Percentiles rank a stretch among this genome's conserved stretches.
Conservation (phyloP, 768 basidiomycete genomes). For the Auricularia cornea region DNA sequence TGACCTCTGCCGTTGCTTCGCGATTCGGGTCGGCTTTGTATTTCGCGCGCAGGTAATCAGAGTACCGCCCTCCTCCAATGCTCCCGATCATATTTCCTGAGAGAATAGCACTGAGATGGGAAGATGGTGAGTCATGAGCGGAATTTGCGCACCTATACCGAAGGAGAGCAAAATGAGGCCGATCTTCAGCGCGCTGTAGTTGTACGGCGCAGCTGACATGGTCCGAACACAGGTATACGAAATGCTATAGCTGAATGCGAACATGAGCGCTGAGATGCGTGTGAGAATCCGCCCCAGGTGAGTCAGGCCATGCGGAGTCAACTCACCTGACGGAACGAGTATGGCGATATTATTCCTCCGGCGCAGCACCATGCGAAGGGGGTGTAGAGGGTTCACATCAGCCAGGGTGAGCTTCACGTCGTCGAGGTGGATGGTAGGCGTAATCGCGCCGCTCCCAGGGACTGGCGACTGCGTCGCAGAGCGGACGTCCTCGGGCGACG, state of each 20-base stretch:
- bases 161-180: constrained; percentile 72
- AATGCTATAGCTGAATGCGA: constrained; percentile 62
- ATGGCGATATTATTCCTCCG: constrained; percentile 61
- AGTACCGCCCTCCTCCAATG: constrained; percentile 50
- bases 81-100: constrained; percentile 45
- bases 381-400: constrained; percentile 70
- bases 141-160: constrained; percentile 44
- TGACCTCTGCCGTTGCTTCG: not conserved
- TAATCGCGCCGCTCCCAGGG: not conserved
- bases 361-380: constrained; percentile 48
- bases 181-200: constrained; percentile 58
- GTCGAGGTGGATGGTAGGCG: constrained; percentile 5
- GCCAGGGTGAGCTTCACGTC: constrained; percentile 47
- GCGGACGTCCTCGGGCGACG: not conserved
- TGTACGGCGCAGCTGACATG: constrained; percentile 47
- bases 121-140: not conserved
- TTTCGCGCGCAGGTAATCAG: constrained; percentile 39
- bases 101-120: not conserved
- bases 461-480: constrained; percentile 10
- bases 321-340: constrained; percentile 55
- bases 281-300: no score
- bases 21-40: constrained; percentile 24
- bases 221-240: constrained; percentile 70
- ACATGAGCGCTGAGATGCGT: constrained; percentile 59
- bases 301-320: not conserved